These are phyloP conservation scores for Ajuga chamaepitys DNA, from an alignment of 257 asterid species.

Conservation along the genomic window DNA sequence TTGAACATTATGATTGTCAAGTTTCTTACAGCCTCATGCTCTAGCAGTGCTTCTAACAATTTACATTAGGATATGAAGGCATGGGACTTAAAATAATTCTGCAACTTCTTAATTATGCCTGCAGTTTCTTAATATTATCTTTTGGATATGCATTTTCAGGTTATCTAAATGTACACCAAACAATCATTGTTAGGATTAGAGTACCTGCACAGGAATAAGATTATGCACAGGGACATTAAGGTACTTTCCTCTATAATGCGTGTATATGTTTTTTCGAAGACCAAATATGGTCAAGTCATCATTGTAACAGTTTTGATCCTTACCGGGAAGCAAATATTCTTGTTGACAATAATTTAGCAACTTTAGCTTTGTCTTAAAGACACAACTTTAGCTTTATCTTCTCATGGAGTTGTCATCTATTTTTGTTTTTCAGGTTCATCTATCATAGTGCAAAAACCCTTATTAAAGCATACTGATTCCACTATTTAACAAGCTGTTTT, in stretches of 20 bases:
- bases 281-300: constrained; percentile 8
- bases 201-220: constrained; percentile 87
- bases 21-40: not conserved
- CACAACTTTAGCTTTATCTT: no score
- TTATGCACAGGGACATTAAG: constrained; percentile 99
- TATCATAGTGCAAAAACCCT: no score
- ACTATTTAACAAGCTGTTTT: no score
- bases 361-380: no score
- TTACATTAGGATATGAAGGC: not conserved
- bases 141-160: constrained; percentile 46
- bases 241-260: constrained; percentile 20
- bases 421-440: no score
- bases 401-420: no score
- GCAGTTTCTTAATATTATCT: constrained; percentile 1
- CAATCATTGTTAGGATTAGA: constrained; percentile 85
- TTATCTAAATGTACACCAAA: constrained; percentile 91
- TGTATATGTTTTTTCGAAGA: constrained; percentile 6
- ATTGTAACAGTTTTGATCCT: constrained; percentile 1
- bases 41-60: constrained; percentile 1
- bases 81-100: not conserved
- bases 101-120: constrained; percentile 4
- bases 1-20: constrained; percentile 1
- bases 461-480: no score
- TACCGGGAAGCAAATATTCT: constrained; percentile 95
- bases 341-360: constrained; percentile 91